Conservation (phyloP, 345 rosid species). For the Aquilaria yunnanensis region DNA sequence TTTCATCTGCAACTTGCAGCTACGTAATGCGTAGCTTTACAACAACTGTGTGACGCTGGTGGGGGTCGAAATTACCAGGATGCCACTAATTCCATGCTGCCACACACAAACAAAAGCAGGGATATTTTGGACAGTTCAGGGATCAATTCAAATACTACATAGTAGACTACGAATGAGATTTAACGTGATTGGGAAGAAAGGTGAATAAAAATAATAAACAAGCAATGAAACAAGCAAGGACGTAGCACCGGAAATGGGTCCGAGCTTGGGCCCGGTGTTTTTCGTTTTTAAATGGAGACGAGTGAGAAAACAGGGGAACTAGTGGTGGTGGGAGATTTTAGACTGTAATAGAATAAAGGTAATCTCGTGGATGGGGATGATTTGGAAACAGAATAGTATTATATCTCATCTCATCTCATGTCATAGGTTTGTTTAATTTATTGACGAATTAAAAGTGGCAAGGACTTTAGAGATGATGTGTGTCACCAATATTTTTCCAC, state of each 20-base stretch:
- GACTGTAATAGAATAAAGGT: too few species aligned
- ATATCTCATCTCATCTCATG: constrained; percentile 4
- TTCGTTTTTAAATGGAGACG: too few species aligned
- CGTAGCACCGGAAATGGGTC: too few species aligned
- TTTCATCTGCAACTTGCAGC: constrained; percentile 6
- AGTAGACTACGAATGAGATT: too few species aligned
- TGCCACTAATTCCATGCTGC: neutral
- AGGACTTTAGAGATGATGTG: neutral
- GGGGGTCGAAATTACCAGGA: constrained; percentile 5
- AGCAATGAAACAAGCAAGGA: too few species aligned
- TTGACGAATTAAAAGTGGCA: neutral
- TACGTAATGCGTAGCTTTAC: constrained; percentile 12
- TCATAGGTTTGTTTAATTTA: neutral
- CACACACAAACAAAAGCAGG: neutral
- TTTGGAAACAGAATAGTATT: neutral
- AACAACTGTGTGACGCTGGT: neutral
- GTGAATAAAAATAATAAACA: too few species aligned
- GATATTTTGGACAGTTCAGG: constrained; percentile 9
- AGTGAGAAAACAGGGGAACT: too few species aligned
- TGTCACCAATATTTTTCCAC: too few species aligned
- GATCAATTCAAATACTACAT: neutral
- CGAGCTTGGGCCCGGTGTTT: too few species aligned
- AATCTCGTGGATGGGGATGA: constrained; percentile 13
- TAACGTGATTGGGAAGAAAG: too few species aligned
- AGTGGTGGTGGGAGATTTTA: too few species aligned